These are phyloP conservation scores for Elaeis oleifera DNA, from an alignment of 202 grass and related monocot species.

Conservation along the genomic window DNA sequence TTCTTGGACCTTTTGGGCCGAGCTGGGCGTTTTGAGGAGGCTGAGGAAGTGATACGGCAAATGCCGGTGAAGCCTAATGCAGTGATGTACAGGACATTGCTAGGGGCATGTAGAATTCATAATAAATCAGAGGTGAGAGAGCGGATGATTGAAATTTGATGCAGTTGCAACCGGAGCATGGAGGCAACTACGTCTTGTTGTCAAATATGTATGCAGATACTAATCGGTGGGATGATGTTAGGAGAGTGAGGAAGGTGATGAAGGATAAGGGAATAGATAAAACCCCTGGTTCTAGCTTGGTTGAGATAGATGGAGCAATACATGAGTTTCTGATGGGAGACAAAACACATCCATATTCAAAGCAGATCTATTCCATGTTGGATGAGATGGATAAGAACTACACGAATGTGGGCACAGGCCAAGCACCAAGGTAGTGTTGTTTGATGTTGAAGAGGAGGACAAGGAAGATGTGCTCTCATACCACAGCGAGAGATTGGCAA, in stretches of 20 bases:
- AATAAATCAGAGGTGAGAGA: conserved; percentile 24
- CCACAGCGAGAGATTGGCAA: conserved; percentile 11
- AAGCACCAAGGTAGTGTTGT: conserved; percentile 16
- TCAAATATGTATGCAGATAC: not conserved
- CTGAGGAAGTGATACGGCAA: conserved; percentile 14
- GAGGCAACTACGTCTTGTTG: not conserved
- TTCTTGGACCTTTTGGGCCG: conserved; percentile 31
- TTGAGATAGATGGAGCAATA: conserved; percentile 28
- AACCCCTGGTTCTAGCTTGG: conserved; percentile 36
- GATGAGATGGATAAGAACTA: conserved; percentile 17
- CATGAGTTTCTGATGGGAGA: conserved; percentile 51
- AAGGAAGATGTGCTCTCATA: not conserved
- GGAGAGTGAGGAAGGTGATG: conserved; percentile 36
- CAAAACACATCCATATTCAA: conserved; percentile 22
- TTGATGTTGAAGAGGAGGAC: conserved; percentile 22
- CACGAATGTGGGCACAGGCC: conserved; percentile 13
- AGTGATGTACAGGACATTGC: conserved; percentile 26
- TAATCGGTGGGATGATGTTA: conserved; percentile 28
- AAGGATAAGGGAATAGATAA: conserved; percentile 43
- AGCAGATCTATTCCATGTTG: conserved; percentile 27
- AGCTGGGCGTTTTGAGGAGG: conserved; percentile 19
- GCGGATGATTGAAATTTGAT: conserved; percentile 14
- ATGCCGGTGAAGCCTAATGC: conserved; percentile 21
- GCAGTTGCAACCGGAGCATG: conserved; percentile 22
- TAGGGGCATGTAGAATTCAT: conserved; percentile 28